Percentiles rank a stretch among this genome's conserved stretches.
Conservation (phyloP, 2,329 filamentous ascomycete genomes). For the Epichloe sp. region DNA sequence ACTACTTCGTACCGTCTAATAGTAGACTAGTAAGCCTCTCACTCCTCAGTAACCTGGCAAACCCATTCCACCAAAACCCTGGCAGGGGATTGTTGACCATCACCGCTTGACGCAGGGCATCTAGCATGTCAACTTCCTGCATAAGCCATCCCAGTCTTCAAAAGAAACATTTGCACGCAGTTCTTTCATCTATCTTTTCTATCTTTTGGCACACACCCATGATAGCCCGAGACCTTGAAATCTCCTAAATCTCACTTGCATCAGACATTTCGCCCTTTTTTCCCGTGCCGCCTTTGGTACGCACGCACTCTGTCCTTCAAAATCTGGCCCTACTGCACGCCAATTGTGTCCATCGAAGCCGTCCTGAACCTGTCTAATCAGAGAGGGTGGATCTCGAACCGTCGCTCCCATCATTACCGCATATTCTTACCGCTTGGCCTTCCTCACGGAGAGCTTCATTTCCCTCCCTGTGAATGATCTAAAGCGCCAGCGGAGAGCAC, state of each 20-base stretch:
- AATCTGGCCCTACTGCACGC: conserved; percentile 8
- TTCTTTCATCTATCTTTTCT: conserved; percentile 15
- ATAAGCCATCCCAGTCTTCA: conserved; percentile 18
- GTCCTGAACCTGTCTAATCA: conserved; percentile 2
- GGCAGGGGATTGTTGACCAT: conserved; percentile 1
- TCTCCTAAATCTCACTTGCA: conserved; percentile 14
- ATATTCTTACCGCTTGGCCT: conserved; percentile 1
- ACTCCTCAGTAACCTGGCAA: not conserved
- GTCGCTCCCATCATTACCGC: not conserved
- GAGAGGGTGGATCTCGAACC: conserved; percentile 1
- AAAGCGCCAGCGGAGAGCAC: conserved; percentile 10
- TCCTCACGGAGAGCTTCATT: conserved; percentile 11
- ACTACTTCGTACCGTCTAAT: not conserved
- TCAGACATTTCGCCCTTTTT: conserved; percentile 11
- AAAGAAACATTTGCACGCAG: conserved; percentile 21
- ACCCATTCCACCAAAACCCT: conserved; percentile 1
- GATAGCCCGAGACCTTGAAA: conserved; percentile 17
- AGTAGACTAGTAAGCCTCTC: not conserved
- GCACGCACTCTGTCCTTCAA: conserved; percentile 6
- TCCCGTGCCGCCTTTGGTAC: not conserved
- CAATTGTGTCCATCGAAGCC: conserved; percentile 10
- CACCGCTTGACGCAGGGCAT: conserved; percentile 5
- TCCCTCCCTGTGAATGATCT: conserved; percentile 11
- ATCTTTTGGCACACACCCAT: conserved; percentile 10
- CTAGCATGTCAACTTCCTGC: conserved; percentile 12